A percentile compares a stretch with the other conserved stretches of the same genome.
These are phyloP conservation scores for Paratinospora sagittata DNA, from an alignment of 164 flowering plant species.

Conservation along the genomic window DNA sequence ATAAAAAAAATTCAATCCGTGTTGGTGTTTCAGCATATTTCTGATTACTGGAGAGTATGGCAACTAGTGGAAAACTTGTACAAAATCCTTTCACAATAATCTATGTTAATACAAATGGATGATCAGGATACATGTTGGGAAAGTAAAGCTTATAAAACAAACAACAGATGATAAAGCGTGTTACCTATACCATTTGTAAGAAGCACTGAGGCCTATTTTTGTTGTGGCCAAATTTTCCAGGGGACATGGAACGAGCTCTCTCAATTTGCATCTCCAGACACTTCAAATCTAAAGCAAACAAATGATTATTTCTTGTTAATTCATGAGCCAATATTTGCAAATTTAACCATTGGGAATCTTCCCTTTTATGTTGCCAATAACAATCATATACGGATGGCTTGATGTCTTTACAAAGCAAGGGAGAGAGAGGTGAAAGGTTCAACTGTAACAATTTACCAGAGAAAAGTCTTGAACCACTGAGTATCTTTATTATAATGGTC, in stretches of 20 bases:
- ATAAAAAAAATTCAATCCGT: not conserved
- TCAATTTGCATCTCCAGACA: conserved; percentile 40
- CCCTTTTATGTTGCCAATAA: too few species aligned
- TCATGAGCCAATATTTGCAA: not conserved
- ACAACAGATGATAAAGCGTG: conserved; percentile 7
- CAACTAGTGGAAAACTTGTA: not conserved
- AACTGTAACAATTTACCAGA: too few species aligned
- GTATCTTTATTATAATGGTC: too few species aligned
- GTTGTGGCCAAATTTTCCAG: conserved; percentile 38
- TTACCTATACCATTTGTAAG: conserved; percentile 63
- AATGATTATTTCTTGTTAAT: conserved; percentile 1
- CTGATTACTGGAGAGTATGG: not conserved
- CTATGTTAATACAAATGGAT: not conserved
- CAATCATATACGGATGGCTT: too few species aligned
- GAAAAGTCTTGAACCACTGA: too few species aligned
- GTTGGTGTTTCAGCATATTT: too few species aligned
- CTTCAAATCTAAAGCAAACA: conserved; percentile 45
- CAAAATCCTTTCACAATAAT: not conserved
- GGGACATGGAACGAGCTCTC: conserved; percentile 57
- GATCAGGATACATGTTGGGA: not conserved
- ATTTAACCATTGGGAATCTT: not conserved
- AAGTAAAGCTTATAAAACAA: not conserved
- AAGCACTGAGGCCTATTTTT: conserved; percentile 60
- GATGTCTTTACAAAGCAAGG: too few species aligned
- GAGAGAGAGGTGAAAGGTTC: too few species aligned